Base-by-base conservation (phyloP, 2,329 filamentous ascomycete genomes). In the Fusarium mexicanum region DNA sequence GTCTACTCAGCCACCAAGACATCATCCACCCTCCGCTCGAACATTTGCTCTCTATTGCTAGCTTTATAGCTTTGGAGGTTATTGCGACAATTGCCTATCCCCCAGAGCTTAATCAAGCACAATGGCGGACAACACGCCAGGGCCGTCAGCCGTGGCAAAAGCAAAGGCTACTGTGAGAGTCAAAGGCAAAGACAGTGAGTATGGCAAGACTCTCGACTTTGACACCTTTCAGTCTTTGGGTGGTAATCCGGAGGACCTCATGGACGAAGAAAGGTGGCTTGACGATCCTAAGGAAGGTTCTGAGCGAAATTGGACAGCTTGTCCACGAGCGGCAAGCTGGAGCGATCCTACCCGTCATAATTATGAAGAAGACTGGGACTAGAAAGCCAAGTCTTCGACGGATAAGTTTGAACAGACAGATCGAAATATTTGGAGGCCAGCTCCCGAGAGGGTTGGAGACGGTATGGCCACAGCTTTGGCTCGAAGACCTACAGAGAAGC, bases 11-110 rank as follows among this genome's bases (percentile, higher is more conserved):
- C 26, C 20, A 20, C 46, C 8, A 10, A 5, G 8, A 3, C 26
- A n/a, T 22, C 12, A 16, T 17, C 46, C 9, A 8, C 8, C 26
- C 14, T 31, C 26, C 1, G 20, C 5, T 4, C 4, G 10, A 6
- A 13, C 20, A 29, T n/a, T 12, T 9, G 0, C 14, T 3, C 10
- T 8, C 8, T n/a, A 17, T 12, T 9, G 2, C 5, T 31, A 31
- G 1, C 2, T 2, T 1, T 2, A n/a, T 2, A 11, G 2, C 14
- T 4, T 16, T 17, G 7, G 20, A 4, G 3, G 0, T 16, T 4
- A 31, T 17, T 29, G 3, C 4, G 2, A 40, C 13, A 40, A 50
- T n/a, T 33, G 8, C 14, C 8, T 33, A 3, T 2, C 22, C 22
- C 8, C 8, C 16, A 7, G 26, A 29, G 4, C 20, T 18, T 46